Evolutionary conservation across 2,329 filamentous ascomycete species (phyloP), one percentile per base, ranked within the genome.

Genomic region (Botryotinia globosa): DNA sequence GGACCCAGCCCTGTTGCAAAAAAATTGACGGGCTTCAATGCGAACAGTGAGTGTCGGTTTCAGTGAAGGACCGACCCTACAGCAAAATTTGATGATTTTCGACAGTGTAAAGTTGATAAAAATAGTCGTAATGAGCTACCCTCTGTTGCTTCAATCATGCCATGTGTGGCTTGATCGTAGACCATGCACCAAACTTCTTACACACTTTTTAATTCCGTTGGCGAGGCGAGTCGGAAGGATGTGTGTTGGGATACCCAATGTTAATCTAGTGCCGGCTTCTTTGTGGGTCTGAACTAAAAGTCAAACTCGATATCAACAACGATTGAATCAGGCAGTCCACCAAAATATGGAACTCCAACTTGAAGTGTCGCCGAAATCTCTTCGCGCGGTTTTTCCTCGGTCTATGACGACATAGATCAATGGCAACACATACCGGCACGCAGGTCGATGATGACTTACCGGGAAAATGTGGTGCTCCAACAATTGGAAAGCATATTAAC

Each of bases 351-450:
- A 72, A 45, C 62, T 44, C 29, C 25, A 25, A 59, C 20, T 39
- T 66, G 62, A 68, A 72, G 65, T 74, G 69, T 69, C 69, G 69
- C 70, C 75, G 73, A 76, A 65, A 34, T 69, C 64, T 72, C 71
- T 34, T 69, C 69, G 66, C 64, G 68, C 75, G 75, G 74, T 74
- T 71, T 62, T 74, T 73, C 74, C 65, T 77, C 75, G 75, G 75
- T 69, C 72, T 63, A 77, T 77, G 75, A 77, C 75, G 75, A 75
- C 71, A 74, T 63, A 73, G 29, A 56, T 56, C 48, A 39, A 58
- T 61, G 59, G 66, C 59, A 74, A 72, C 34, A 44, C 45, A 71
- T 72, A 51, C 51, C 71, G 65, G 42, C 56, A 70, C 69, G 56
- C 63, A 32, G n/a, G 54, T 69, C 32, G 12, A 72, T 59, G 37